phyloP scores from a whole-genome alignment of 805 yeast genomes.

The Sugiyamaella qingdaonensis region DNA sequence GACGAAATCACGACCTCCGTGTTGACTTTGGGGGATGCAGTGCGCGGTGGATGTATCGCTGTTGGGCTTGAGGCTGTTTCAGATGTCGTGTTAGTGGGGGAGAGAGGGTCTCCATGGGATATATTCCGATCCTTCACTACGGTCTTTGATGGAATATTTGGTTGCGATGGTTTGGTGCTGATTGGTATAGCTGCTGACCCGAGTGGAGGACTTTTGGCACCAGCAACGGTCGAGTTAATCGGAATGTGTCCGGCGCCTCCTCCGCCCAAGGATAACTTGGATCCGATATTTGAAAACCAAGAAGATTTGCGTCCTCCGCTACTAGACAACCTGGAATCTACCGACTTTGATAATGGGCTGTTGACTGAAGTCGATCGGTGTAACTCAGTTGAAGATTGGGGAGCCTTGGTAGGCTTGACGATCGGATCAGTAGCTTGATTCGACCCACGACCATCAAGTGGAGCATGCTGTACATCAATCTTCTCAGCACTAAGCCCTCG shows the following conservation, averaged over 20 bases:
- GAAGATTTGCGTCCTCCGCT: slow-evolving; percentile 2
- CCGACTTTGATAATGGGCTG: neutral
- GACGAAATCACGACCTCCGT: slow-evolving; percentile 10
- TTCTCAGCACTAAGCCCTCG: slow-evolving; percentile 2
- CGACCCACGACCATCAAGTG: too few species aligned
- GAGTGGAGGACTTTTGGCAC: neutral
- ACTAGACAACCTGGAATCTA: neutral
- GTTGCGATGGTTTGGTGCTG: neutral
- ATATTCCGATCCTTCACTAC: too few species aligned
- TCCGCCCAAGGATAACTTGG: slow-evolving; percentile 1
- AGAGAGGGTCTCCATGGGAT: neutral
- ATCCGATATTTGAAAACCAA: slow-evolving; percentile 5
- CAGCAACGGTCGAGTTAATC: neutral
- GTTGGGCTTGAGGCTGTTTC: slow-evolving; percentile 2
- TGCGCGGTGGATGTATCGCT: slow-evolving; percentile 13
- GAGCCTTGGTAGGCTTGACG: neutral
- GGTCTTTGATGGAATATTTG: neutral
- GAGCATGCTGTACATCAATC: neutral
- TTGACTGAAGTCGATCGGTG: neutral
- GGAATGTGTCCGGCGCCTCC: neutral
- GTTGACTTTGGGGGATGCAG: slow-evolving; percentile 18
- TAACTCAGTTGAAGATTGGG: neutral
- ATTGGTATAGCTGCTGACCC: neutral
- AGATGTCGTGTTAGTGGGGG: neutral
- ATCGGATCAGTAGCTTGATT: neutral